Evolutionary conservation across 345 rosid species (phyloP).

Genomic region (Jatropha curcas): DNA sequence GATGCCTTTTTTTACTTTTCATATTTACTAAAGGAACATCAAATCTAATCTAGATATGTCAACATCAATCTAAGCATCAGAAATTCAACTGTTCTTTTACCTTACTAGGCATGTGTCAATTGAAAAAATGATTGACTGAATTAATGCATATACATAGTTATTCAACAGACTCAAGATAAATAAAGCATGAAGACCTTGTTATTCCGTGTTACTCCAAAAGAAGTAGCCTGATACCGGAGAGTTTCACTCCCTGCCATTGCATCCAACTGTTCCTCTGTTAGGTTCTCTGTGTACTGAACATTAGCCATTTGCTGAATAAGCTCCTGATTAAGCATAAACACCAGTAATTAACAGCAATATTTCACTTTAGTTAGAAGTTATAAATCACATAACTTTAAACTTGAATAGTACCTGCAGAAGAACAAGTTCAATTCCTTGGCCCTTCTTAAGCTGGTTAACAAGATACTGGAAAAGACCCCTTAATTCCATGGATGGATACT

Average conservation of each 20-base stretch:
- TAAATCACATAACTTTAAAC: slow-evolving; percentile 18
- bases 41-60: background rate
- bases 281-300: slow-evolving; percentile 95
- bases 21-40: background rate
- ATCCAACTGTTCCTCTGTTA: slow-evolving; percentile 98
- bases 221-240: slow-evolving; percentile 91
- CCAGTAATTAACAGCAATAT: slow-evolving; percentile 21
- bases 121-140: too few relatives aligned
- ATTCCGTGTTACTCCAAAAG: slow-evolving; percentile 84
- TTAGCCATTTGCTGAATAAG: slow-evolving; percentile 99
- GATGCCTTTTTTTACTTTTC: background rate
- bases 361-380: slow-evolving; percentile 15
- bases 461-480: slow-evolving; percentile 98
- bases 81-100: too few relatives aligned
- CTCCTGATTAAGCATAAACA: slow-evolving; percentile 57
- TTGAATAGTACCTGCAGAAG: slow-evolving; percentile 71
- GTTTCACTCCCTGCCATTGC: slow-evolving; percentile 99
- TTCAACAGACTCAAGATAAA: background rate
- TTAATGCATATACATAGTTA: background rate
- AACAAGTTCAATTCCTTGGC: slow-evolving; percentile 96
- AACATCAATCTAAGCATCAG: too few relatives aligned
- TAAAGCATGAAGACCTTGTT: slow-evolving; percentile 62
- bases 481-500: slow-evolving; percentile 98
- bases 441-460: slow-evolving; percentile 93
- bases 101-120: too few relatives aligned